Base-by-base conservation (phyloP, 352 stramenopile genomes). In the Plasmopara muralis region DNA sequence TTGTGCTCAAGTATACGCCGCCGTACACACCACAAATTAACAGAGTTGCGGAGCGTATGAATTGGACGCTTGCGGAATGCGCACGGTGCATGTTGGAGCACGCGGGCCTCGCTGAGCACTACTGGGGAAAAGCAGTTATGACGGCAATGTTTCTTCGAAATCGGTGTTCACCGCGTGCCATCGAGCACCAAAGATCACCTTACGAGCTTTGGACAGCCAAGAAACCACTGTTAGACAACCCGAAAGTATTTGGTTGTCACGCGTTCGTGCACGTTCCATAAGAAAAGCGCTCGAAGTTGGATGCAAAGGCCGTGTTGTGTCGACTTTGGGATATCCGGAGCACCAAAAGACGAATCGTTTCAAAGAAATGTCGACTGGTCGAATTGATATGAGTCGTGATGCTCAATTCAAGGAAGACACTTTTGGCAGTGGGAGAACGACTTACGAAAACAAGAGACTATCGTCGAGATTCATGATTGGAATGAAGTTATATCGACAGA, bases 41-140 rank as follows among this genome's bases (percentile, higher is more conserved):
- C 3, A 3, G 20, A 25, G 3, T 25, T 5, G 20, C 20, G 1
- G 20, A 25, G 20, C 20, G 20, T 3, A 25, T 25, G 20, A 25
- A 25, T 25, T 3, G 20, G 3, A 25, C 20, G 3, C 3, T 25
- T 3, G 38, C 8, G 2, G 38, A 43, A 29, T 43, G 38, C 6
- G 38, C 38, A 9, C 1, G 38, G 2, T 43, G 38, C 6, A 43
- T 43, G 38, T 4, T 43, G 38, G 38, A 43, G n/a, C 12, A 43
- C 4, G 38, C 38, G 0, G 10, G 38, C 1, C 1, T 43, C 1
- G 1, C 38, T 5, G 8, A 43, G 6, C 1, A 2, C 13, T 43
- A 43, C 8, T 43, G 38, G 38, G 38, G 38, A n/a, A 5, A 43
- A 43, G 38, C 38, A 20, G 38, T 43, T 4, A 43, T 43, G 38